Evolutionary conservation across 1,284 basidiomycete genomes (phyloP), one percentile per base, ranked within the genome.

Genomic region (Vanrija sp.): DNA sequence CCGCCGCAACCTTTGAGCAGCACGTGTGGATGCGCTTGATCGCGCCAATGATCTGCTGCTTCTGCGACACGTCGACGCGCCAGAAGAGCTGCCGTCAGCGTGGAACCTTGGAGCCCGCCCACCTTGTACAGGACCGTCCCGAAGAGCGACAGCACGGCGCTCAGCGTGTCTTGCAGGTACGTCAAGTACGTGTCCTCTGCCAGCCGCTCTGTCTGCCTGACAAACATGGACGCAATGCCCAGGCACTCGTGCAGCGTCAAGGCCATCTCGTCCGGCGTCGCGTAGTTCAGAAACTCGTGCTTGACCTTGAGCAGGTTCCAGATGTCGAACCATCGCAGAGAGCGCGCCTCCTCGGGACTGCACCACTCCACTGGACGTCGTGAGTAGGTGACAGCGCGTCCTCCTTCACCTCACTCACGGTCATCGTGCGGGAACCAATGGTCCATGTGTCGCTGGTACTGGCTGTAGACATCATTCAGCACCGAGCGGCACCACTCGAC

Each of bases 41-140:
- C n/a, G 35, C 24, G 16, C 31, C 37, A 22, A 47, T 35, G 19
- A 41, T 45, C n/a, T 47, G 31, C 3, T 38, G 50, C 25, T 45
- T 45, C 20, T 52, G 50, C 2, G 38, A 31, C 14, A 31, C 23
- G 5, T 45, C 31, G 2, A 35, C 20, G 10, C 44, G 45, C 36
- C 36, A 52, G 27, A 41, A 52, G 25, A 52, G 45, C 50, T 50
- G 41, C 22, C n/a, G 41, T 35, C n/a, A 36, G 41, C 19, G 24
- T 25, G n/a, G 14, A 25, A 25, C 4, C 10, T 2, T 9, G 9
- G 31, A 9, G 12, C 12, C 24, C 2, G 31, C 31, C 4, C 45
- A 62, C 61, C 19, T 62, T 57, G 47, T 60, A 51, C 20, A 60
- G 43, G 25, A 58, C 54, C 3, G 49, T 49, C 4, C 61, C 61